These are phyloP conservation scores for Pseudopediastrum boryanum DNA, from an alignment of 139 green algal species.

Conservation along the genomic window DNA sequence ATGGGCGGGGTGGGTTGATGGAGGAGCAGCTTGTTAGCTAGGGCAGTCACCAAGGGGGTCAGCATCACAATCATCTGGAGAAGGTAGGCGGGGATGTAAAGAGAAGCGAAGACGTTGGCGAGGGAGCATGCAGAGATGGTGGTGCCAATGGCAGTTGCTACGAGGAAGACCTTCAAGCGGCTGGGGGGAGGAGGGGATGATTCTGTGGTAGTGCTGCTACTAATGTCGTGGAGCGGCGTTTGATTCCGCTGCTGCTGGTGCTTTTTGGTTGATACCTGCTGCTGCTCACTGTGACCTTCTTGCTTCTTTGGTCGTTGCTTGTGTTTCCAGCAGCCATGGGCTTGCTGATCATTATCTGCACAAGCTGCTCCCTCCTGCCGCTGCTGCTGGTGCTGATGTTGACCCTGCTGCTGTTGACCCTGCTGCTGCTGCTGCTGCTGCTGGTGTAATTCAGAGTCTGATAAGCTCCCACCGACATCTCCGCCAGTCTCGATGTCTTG, in stretches of 20 bases:
- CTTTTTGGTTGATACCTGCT: not conserved
- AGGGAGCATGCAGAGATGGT: not conserved
- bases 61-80: conserved; percentile 1
- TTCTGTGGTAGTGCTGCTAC: not conserved
- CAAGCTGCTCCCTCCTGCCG: too few species aligned
- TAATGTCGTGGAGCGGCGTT: not conserved
- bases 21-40: not conserved
- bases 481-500: too few species aligned
- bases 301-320: too few species aligned
- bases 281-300: not conserved
- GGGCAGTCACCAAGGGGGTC: not conserved
- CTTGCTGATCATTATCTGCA: too few species aligned
- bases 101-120: not conserved
- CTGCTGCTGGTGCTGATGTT: too few species aligned
- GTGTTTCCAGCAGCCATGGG: too few species aligned
- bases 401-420: too few species aligned
- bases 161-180: not conserved
- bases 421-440: too few species aligned
- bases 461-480: too few species aligned
- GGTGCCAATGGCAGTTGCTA: not conserved
- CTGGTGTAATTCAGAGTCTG: too few species aligned
- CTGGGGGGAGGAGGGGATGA: not conserved
- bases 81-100: not conserved
- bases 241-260: not conserved
- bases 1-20: not conserved